Base-by-base conservation (phyloP, 2,329 filamentous ascomycete genomes). In the Alternaria metachromatica region DNA sequence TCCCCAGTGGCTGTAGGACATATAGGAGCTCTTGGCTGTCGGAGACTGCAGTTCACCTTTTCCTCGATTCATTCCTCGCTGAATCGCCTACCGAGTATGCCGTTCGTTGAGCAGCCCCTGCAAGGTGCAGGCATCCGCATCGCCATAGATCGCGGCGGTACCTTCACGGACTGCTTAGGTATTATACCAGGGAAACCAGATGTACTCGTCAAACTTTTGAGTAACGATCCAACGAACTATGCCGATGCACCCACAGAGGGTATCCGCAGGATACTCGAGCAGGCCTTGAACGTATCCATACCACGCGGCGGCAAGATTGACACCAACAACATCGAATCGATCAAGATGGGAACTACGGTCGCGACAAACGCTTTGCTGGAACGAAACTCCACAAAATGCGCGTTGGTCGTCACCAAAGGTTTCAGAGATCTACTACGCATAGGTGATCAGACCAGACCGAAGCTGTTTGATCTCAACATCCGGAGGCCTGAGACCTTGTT, bases 191-290 rank as follows among this genome's bases (percentile, higher is more conserved):
- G 65, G n/a, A 53, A 71, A 33, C 60, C 67, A 25, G 72, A 77
- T 46, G 72, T 77, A 20, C 56, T 78, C 15, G 61, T 78, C 51
- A 78, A 78, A 54, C 67, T 78, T 3, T 59, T 79, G 15, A 73
- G 68, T 11, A 65, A 70, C 57, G 75, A 77, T 57, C 76, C 76
- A 2, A 46, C 56, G 3, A 74, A 77, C 48, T 79, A 77, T 53
- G 49, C 62, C 13, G 75, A 79, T 67, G 76, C 76, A 6, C 76
- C 76, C 4, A 73, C 69, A 13, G 76, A 79, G 69, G 75, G 71
- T 23, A 76, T 78, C n/a, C 64, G 76, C 25, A 63, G 76, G 9
- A 71, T 79, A 9, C 63, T 78, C 20, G 72, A 76, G 46, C 33
- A 66, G 41, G 69, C 67, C 6, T 62, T 57, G 9, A 65, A 64